Conservation (phyloP, 306 rosid species). For the Corylus americana region DNA sequence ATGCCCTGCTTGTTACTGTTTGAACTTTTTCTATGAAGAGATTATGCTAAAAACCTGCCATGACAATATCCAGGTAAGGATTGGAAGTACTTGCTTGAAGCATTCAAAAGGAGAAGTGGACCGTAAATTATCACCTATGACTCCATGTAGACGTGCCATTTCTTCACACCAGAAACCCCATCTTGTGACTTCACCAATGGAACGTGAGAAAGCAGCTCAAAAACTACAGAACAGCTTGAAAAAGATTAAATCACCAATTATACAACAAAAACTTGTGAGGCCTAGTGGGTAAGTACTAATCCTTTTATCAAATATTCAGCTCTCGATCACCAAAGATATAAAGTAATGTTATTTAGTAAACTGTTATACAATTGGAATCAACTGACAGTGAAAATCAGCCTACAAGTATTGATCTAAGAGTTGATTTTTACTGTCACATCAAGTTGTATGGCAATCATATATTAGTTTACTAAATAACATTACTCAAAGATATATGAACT, state of each 20-base stretch:
- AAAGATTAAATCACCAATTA: constrained; percentile 37
- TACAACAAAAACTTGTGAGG: constrained; percentile 28
- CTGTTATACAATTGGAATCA: too few species aligned
- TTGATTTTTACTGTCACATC: too few species aligned
- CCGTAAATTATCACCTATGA: constrained; percentile 36
- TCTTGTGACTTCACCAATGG: constrained; percentile 6
- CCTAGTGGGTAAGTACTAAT: constrained; percentile 45
- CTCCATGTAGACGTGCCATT: constrained; percentile 23
- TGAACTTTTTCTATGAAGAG: background rate
- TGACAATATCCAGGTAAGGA: constrained; percentile 42
- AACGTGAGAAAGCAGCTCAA: constrained; percentile 11
- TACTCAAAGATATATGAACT: background rate
- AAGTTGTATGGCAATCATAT: too few species aligned
- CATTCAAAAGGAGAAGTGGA: constrained; percentile 21
- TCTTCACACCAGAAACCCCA: constrained; percentile 30
- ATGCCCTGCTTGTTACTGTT: constrained; percentile 8
- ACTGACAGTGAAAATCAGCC: too few species aligned
- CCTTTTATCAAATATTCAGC: background rate
- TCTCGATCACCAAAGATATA: background rate
- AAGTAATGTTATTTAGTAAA: too few species aligned
- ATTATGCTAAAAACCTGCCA: constrained; percentile 4
- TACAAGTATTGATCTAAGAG: too few species aligned
- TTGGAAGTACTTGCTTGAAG: constrained; percentile 24
- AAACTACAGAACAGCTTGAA: constrained; percentile 25
- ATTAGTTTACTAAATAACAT: too few species aligned